These are phyloP conservation scores for Babesia ovis DNA, from an alignment of 169 alveolate species.

Conservation along the genomic window DNA sequence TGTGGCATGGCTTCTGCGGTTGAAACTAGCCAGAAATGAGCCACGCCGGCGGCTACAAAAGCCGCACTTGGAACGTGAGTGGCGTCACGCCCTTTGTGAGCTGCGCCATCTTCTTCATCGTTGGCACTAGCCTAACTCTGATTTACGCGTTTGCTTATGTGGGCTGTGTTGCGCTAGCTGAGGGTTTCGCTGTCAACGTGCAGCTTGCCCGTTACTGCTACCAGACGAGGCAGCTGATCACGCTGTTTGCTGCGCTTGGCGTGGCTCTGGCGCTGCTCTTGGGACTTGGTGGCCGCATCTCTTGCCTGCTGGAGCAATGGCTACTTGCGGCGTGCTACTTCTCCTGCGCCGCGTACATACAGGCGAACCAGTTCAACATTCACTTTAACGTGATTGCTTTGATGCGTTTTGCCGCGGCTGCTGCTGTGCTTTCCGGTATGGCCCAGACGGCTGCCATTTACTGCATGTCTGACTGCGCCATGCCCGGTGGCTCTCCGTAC, in stretches of 20 bases:
- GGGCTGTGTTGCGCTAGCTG: conserved; percentile 2
- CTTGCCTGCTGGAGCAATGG: conserved; percentile 12
- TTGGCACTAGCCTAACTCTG: conserved; percentile 10
- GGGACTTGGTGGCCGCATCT: conserved; percentile 18
- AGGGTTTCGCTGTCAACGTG: conserved; percentile 2
- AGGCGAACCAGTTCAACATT: not conserved
- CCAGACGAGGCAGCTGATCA: conserved; percentile 30
- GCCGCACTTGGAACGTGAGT: conserved; percentile 6
- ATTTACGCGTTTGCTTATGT: conserved; percentile 7
- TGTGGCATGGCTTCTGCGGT: not conserved
- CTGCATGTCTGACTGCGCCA: conserved; percentile 26
- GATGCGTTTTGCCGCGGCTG: conserved; percentile 14
- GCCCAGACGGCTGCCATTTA: conserved; percentile 27
- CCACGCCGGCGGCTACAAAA: not conserved
- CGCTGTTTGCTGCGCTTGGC: conserved; percentile 16
- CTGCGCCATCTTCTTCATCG: conserved; percentile 15
- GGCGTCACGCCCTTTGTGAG: conserved; percentile 25
- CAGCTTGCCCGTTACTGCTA: conserved; percentile 7
- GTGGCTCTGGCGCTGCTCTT: not conserved
- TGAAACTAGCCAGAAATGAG: not conserved
- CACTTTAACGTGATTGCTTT: conserved; percentile 10
- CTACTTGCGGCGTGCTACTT: conserved; percentile 8
- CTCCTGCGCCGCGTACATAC: conserved; percentile 8
- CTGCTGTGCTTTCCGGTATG: conserved; percentile 22
- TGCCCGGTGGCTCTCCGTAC: conserved; percentile 12